A percentile compares a stretch with the other conserved stretches of the same genome.
Evolutionary conservation across 768 basidiomycete genomes (phyloP).

Genomic region (Leccinum broughii): DNA sequence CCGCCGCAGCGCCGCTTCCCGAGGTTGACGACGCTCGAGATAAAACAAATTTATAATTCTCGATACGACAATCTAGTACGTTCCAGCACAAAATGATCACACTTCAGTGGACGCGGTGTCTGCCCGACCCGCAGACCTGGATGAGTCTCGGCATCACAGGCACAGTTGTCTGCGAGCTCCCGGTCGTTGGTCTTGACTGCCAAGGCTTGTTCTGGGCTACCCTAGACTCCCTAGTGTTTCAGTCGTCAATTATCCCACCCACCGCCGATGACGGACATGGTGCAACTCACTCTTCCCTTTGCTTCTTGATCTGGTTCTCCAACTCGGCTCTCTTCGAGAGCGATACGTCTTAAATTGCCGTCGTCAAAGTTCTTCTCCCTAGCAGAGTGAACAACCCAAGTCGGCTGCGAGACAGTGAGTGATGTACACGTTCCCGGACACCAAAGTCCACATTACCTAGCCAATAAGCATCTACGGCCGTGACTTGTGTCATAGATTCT

Average conservation of each 20-base stretch:
- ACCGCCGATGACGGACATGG: conserved; percentile 2
- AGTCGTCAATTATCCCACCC: conserved; percentile 9
- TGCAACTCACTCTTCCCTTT: conserved; percentile 61
- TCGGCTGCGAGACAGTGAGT: conserved; percentile 61
- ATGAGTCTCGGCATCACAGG: conserved; percentile 76
- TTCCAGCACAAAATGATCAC: conserved; percentile 41
- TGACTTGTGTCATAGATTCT: conserved; percentile 99
- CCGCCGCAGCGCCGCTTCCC: no score
- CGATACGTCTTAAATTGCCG: conserved; percentile 70
- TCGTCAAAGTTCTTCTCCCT: conserved; percentile 98
- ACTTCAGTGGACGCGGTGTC: conserved; percentile 66
- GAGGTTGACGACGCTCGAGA: no score
- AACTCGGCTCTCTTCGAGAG: conserved; percentile 89
- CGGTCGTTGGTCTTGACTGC: conserved; percentile 51
- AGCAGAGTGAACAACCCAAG: conserved; percentile 95
- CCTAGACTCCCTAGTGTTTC: conserved; percentile 35
- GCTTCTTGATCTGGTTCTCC: conserved; percentile 86
- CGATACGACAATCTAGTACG: no score
- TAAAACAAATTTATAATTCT: no score
- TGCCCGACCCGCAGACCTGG: conserved; percentile 66
- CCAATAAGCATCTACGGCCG: conserved; percentile 97
- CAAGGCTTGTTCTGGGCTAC: conserved; percentile 62
- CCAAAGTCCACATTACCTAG: conserved; percentile 56
- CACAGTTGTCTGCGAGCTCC: conserved; percentile 67
- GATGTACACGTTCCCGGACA: background rate